A percentile compares a stretch with the other conserved stretches of the same genome.
Evolutionary conservation across 805 yeast genomes (phyloP).

Genomic region (Zygosaccharomyces pseudorouxii): DNA sequence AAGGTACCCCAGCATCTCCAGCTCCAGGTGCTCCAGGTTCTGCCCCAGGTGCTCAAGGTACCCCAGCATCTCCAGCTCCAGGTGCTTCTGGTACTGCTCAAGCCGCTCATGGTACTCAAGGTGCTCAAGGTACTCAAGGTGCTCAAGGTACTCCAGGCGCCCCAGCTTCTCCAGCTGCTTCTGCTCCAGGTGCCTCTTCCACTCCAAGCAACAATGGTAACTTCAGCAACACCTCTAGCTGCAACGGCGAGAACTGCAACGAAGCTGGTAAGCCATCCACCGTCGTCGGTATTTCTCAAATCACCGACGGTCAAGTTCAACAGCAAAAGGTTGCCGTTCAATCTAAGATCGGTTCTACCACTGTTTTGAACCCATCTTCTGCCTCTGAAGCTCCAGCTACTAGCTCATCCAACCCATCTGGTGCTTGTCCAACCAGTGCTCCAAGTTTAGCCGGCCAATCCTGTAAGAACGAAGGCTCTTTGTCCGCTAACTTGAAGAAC

Average conservation of each 20-base stretch:
- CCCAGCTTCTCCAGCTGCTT: constrained; percentile 10
- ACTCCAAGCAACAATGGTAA: constrained; percentile 35
- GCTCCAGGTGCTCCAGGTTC: constrained; percentile 16
- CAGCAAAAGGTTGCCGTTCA: constrained; percentile 29
- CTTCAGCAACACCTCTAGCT: too few relatives aligned
- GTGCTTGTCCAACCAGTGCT: constrained; percentile 27
- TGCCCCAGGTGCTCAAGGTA: constrained; percentile 9
- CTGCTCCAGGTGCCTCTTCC: constrained; percentile 53
- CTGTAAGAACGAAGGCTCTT: constrained; percentile 36
- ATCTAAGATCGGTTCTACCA: constrained; percentile 8
- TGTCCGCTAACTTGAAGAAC: constrained; percentile 47
- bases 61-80: not conserved
- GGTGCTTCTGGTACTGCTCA: constrained; percentile 9
- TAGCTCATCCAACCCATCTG: constrained; percentile 19
- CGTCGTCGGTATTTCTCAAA: constrained; percentile 28
- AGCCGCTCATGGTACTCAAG: not conserved
- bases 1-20: constrained; percentile 23
- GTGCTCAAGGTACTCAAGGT: not conserved
- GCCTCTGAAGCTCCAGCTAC: constrained; percentile 27
- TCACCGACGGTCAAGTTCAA: constrained; percentile 54
- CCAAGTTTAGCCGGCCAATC: constrained; percentile 28
- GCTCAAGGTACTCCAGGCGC: not conserved
- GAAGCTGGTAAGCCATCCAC: constrained; percentile 22
- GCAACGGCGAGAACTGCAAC: constrained; percentile 5
- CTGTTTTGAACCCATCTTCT: constrained; percentile 26